Percentiles rank a stretch among this genome's conserved stretches.
These are phyloP conservation scores for Lithohypha guttulata DNA, from an alignment of 2,329 filamentous ascomycete genomes.

Conservation along the genomic window DNA sequence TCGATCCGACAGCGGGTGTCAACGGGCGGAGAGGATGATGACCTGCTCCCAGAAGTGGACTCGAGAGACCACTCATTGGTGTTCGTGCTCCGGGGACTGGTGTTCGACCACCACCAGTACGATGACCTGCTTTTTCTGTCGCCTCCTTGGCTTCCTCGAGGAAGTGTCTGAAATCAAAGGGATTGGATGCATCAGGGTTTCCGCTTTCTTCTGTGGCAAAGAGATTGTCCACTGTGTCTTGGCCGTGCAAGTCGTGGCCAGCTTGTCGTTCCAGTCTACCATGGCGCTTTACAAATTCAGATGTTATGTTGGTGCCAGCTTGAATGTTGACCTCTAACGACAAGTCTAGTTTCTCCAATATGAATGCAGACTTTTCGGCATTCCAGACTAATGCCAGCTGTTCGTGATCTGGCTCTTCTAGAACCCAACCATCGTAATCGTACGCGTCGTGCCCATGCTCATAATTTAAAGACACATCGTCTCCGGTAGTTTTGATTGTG, in stretches of 20 bases:
- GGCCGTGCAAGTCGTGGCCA: constrained; percentile 27
- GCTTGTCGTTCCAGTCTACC: constrained; percentile 7
- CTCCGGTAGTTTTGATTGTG: constrained; percentile 13
- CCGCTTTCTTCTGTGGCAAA: constrained; percentile 27
- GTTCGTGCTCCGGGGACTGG: constrained; percentile 17
- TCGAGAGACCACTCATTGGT: constrained; percentile 29
- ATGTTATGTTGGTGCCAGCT: constrained; percentile 42
- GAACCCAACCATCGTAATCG: constrained; percentile 12
- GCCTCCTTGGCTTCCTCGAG: constrained; percentile 32
- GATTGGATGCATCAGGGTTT: constrained; percentile 34
- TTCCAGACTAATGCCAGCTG: constrained; percentile 59
- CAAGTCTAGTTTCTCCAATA: constrained; percentile 72
- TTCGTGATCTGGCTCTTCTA: constrained; percentile 18
- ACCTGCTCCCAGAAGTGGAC: constrained; percentile 26
- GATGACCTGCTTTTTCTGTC: constrained; percentile 23
- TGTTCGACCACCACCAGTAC: constrained; percentile 13
- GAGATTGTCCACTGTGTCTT: too few species aligned
- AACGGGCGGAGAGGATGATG: constrained; percentile 21
- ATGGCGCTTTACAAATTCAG: constrained; percentile 22
- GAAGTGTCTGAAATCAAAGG: constrained; percentile 41
- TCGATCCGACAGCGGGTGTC: constrained; percentile 27
- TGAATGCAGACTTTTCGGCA: constrained; percentile 59
- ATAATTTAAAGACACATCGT: constrained; percentile 13
- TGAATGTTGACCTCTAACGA: constrained; percentile 80
- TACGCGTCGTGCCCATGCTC: constrained; percentile 9